Conservation (phyloP, 345 rosid genomes). For the Adansonia digitata region DNA sequence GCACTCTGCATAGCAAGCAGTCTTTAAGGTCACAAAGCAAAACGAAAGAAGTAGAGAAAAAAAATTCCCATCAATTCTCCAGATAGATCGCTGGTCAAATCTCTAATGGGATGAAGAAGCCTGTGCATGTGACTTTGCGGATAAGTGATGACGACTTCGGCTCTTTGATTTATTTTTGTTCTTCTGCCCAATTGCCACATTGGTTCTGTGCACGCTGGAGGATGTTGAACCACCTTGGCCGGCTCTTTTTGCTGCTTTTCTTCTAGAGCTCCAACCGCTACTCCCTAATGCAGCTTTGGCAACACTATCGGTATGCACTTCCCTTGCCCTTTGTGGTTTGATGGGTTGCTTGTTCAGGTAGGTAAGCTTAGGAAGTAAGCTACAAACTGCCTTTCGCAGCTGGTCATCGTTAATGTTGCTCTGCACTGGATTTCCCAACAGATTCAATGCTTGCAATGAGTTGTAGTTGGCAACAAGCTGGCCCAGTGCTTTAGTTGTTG, state of each 20-base stretch:
- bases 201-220: slow-evolving; percentile 28
- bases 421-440: slow-evolving; percentile 79
- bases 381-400: slow-evolving; percentile 62
- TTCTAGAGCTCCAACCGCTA: slow-evolving; percentile 29
- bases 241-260: slow-evolving; percentile 33
- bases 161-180: slow-evolving; percentile 34
- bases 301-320: slow-evolving; percentile 60
- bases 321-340: slow-evolving; percentile 71
- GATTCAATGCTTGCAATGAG: slow-evolving; percentile 69
- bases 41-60: neutral
- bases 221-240: slow-evolving; percentile 28
- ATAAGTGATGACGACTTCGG: slow-evolving; percentile 25
- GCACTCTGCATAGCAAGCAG: neutral
- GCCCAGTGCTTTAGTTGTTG: slow-evolving; percentile 74
- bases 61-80: neutral
- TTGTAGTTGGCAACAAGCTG: slow-evolving; percentile 92
- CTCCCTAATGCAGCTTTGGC: slow-evolving; percentile 75
- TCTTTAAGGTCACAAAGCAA: neutral
- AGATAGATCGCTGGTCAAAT: neutral
- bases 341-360: slow-evolving; percentile 82
- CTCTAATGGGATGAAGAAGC: slow-evolving; percentile 25
- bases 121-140: slow-evolving; percentile 25
- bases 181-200: slow-evolving; percentile 18
- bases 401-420: slow-evolving; percentile 72
- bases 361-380: slow-evolving; percentile 74